Conservation (phyloP, 805 yeast genomes). For the Ogataea nitratoaversa region DNA sequence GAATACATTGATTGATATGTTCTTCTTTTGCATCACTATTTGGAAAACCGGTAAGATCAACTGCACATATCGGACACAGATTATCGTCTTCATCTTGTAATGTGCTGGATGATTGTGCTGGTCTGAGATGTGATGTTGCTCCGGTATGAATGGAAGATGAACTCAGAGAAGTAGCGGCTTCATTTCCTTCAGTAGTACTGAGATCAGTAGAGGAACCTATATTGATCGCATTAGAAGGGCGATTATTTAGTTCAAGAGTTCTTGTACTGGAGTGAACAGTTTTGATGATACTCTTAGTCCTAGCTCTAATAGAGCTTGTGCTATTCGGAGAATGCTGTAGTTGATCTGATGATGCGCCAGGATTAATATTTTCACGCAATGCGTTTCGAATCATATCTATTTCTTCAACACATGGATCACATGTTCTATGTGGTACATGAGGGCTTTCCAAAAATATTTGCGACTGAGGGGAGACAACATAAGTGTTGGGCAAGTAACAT, state of each 20-base stretch:
- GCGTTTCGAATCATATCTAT: constrained; percentile 46
- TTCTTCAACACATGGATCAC: constrained; percentile 68
- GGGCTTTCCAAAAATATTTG: constrained; percentile 46
- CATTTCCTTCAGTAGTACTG: not conserved
- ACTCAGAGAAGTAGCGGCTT: not conserved
- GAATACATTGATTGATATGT: constrained; percentile 71
- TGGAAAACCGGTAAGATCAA: constrained; percentile 16
- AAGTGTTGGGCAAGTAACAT: constrained; percentile 54
- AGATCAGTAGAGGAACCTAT: not conserved
- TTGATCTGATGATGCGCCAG: not conserved
- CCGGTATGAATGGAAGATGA: not conserved
- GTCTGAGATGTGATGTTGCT: too few species aligned
- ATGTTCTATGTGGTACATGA: constrained; percentile 63
- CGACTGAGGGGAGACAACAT: constrained; percentile 52
- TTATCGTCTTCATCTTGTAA: constrained; percentile 30
- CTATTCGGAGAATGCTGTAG: not conserved
- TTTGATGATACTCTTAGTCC: constrained; percentile 11
- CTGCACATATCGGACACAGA: constrained; percentile 43
- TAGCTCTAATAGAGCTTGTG: not conserved
- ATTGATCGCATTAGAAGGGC: not conserved
- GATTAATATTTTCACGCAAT: constrained; percentile 21
- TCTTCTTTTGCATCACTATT: constrained; percentile 42
- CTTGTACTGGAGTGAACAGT: constrained; percentile 12
- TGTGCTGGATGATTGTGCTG: too few species aligned
- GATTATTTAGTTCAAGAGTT: constrained; percentile 9